Evolutionary conservation across 768 basidiomycete species (phyloP), one percentile per base, ranked within the genome.

Genomic region (Chalciporus piperatus): DNA sequence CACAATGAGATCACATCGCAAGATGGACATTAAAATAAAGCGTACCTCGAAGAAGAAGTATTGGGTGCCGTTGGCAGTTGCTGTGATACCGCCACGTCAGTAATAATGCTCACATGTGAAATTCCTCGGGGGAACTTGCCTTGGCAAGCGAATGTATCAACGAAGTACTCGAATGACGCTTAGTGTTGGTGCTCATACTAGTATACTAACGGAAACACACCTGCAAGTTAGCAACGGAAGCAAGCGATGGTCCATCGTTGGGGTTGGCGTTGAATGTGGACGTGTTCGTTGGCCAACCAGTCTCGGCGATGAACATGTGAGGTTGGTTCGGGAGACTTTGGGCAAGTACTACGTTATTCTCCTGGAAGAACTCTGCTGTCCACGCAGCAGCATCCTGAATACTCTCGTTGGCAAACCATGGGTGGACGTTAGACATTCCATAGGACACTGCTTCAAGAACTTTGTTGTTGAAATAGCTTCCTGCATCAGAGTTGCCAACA

Each of bases 281-380:
- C 4, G 88, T 86, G 57, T 76, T 64, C 45, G 89, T 80, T 28
- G 91, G 86, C 86, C 86, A 89, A 47, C 89, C 89, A 13, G 94
- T 97, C 75, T 99, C 97, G 1, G 96, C 97, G 53, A 98, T 97
- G 70, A 82, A 95, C 79, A 92, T 85, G 41, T 75, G 64, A 0
- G 94, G 92, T 4, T 80, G 76, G 67, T 94, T 96, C 5, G 81
- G n/a, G 19, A 88, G 73, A 0, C 56, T 47, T 9, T 70, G 56
- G 1, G 92, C 87, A n/a, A 72, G 63, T 7, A 59, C 69, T 6
- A 91, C 78, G 63, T 95, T 78, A n/a, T 70, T 78, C 10, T 75
- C 63, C 52, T 85, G 60, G 76, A 94, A 97, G 75, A 91, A 98
- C 0, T 78, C 59, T 16, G 73, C 73, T 0, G 92, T 94, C 96